phyloP scores from a whole-genome alignment of 148 eudicot species.

The Diospyros kaki region DNA sequence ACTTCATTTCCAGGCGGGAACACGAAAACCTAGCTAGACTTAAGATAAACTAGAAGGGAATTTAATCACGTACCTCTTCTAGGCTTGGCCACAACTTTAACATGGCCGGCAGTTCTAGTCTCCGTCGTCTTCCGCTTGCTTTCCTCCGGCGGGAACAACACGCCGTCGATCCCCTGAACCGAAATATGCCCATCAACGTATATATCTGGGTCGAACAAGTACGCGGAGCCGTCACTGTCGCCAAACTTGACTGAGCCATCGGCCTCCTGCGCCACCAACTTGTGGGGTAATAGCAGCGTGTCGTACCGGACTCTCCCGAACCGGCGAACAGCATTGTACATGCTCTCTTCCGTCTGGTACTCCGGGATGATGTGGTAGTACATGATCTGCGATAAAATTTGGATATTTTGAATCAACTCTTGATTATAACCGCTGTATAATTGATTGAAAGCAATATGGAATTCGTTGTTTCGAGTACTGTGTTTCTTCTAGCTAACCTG shows the following conservation, averaged over 20 bases:
- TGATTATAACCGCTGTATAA: no score
- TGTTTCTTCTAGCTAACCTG: neutral
- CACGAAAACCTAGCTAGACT: neutral
- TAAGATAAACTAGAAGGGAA: neutral
- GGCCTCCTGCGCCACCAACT: slow-evolving; percentile 25
- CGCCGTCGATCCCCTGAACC: slow-evolving; percentile 24
- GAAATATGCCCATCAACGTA: slow-evolving; percentile 21
- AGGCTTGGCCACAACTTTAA: slow-evolving; percentile 7
- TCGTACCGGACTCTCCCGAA: slow-evolving; percentile 23
- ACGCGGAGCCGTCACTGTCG: slow-evolving; percentile 20
- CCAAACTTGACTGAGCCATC: slow-evolving; percentile 30
- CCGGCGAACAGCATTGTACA: slow-evolving; percentile 25
- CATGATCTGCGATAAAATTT: neutral
- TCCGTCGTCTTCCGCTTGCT: neutral
- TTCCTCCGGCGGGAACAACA: slow-evolving; percentile 17
- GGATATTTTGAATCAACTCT: no score
- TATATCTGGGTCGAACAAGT: slow-evolving; percentile 25
- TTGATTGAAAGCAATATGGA: no score
- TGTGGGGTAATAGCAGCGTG: slow-evolving; percentile 18
- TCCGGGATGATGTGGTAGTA: slow-evolving; percentile 25
- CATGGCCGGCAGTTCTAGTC: neutral
- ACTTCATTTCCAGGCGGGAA: neutral
- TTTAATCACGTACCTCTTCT: slow-evolving; percentile 10
- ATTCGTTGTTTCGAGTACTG: no score
- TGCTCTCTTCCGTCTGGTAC: slow-evolving; percentile 27